phyloP scores from a whole-genome alignment of 2,329 filamentous ascomycete genomes.

The Aspergillus aculeatinus region DNA sequence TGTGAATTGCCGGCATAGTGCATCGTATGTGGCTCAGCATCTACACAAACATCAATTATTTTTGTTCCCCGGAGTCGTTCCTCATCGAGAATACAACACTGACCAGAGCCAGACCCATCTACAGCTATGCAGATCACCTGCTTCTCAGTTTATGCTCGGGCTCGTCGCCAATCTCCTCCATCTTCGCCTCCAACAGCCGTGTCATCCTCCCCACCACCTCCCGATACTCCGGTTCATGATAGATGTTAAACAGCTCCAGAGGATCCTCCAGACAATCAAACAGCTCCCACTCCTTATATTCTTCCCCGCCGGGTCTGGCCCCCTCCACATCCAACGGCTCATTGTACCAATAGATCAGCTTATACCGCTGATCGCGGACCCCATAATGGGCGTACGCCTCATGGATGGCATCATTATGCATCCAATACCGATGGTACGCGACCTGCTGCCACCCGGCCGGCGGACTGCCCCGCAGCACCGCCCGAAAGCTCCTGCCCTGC shows the following conservation, averaged over 20 bases:
- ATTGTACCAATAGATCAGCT: conserved; percentile 59
- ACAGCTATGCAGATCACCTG: background rate
- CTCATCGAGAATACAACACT: no score
- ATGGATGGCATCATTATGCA: conserved; percentile 54
- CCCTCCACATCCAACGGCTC: conserved; percentile 50
- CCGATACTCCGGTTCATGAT: conserved; percentile 40
- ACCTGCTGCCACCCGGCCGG: conserved; percentile 52
- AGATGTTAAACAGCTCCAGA: conserved; percentile 52
- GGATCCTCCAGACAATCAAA: conserved; percentile 55
- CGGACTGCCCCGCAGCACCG: conserved; percentile 39
- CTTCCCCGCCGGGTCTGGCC: conserved; percentile 36
- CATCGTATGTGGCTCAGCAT: no score
- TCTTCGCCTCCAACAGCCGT: conserved; percentile 48
- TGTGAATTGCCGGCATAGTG: no score
- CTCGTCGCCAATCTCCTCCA: conserved; percentile 52
- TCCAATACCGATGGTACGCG: conserved; percentile 58
- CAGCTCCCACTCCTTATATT: conserved; percentile 54
- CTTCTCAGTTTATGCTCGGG: conserved; percentile 2
- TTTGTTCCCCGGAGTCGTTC: no score
- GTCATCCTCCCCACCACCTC: conserved; percentile 45
- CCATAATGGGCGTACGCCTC: conserved; percentile 55
- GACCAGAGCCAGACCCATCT: no score
- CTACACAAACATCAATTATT: no score
- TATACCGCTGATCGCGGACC: conserved; percentile 52
- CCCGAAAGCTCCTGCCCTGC: conserved; percentile 51